Conservation (phyloP, 2,329 filamentous ascomycete species). For the Bipolaris bicolor region DNA sequence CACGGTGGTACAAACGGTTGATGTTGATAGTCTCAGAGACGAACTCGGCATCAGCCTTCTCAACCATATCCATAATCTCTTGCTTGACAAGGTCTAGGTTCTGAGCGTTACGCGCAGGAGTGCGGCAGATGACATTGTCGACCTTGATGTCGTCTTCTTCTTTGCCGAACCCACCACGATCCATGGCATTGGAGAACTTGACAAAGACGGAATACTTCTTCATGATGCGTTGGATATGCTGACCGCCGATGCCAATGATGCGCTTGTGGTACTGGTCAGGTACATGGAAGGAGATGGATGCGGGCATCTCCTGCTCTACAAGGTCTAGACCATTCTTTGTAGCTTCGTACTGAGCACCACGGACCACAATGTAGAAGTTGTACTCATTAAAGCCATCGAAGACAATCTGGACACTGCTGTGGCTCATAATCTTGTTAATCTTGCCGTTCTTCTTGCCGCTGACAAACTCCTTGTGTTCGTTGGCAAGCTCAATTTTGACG, state of each 20-base stretch:
- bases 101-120: slow-evolving; percentile 93
- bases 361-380: slow-evolving; percentile 99
- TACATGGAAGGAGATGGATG: slow-evolving; percentile 98
- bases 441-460: slow-evolving; percentile 99
- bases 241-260: slow-evolving; percentile 97
- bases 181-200: slow-evolving; percentile 99
- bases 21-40: slow-evolving; percentile 92
- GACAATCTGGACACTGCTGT: slow-evolving; percentile 98
- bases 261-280: slow-evolving; percentile 99
- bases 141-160: slow-evolving; percentile 99
- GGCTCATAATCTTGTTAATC: slow-evolving; percentile 99
- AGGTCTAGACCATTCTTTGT: slow-evolving; percentile 91
- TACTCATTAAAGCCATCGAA: slow-evolving; percentile 99
- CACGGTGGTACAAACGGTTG: slow-evolving; percentile 92
- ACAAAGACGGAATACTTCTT: slow-evolving; percentile 99
- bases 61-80: slow-evolving; percentile 99
- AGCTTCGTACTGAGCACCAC: slow-evolving; percentile 88
- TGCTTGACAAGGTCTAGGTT: slow-evolving; percentile 97
- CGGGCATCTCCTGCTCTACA: slow-evolving; percentile 98
- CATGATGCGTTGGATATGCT: slow-evolving; percentile 99
- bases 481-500: slow-evolving; percentile 97
- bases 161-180: slow-evolving; percentile 88
- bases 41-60: slow-evolving; percentile 95
- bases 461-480: slow-evolving; percentile 99
- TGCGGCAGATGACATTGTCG: slow-evolving; percentile 98